Evolutionary conservation across 2,329 filamentous ascomycete species (phyloP), one percentile per base, ranked within the genome.

Genomic region (Atkinsonella texensis): DNA sequence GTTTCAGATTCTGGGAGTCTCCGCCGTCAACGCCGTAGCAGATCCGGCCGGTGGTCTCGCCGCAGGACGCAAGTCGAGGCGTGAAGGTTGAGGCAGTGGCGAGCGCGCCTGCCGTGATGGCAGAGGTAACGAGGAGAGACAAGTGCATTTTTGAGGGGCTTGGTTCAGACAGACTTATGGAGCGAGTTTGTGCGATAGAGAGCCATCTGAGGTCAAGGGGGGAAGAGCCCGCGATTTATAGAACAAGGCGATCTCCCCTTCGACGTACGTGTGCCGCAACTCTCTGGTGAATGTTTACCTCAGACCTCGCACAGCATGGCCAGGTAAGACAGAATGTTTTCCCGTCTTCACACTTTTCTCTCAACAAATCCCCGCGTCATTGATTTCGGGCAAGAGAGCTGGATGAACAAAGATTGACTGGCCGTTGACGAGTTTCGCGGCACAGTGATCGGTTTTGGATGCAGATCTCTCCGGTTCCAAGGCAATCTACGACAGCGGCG

Each of bases 21-120:
- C 46, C 49, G 41, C 38, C 48, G 13, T 51, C 38, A 45, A 43
- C 38, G 46, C 38, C 42, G 46, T 55, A 55, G 46, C 53, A 55
- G 41, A 51, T 17, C 17, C 48, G 47, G 15, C 20, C 28, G 4
- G 41, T 8, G 5, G 46, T 44, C 13, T 54, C 53, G 28, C 50
- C 47, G 20, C 46, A 48, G 7, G 46, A 10, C 1, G n/a, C 18
- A 20, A 12, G 7, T 12, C n/a, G n/a, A 5, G 40, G 40, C n/a
- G 40, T 20, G 40, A 17, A 17, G 4, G 40, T 11, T 10, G n/a
- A 6, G 40, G 18, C 12, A 2, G 40, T 2, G 15, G 13, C 40
- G n/a, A 20, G 18, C n/a, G n/a, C 9, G 40, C n/a, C 40, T 17
- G 40, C n/a, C 12, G 40, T 6, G n/a, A 42, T 8, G n/a, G 4